Conservation (phyloP, 306 rosid genomes). For the Casuarina glauca region DNA sequence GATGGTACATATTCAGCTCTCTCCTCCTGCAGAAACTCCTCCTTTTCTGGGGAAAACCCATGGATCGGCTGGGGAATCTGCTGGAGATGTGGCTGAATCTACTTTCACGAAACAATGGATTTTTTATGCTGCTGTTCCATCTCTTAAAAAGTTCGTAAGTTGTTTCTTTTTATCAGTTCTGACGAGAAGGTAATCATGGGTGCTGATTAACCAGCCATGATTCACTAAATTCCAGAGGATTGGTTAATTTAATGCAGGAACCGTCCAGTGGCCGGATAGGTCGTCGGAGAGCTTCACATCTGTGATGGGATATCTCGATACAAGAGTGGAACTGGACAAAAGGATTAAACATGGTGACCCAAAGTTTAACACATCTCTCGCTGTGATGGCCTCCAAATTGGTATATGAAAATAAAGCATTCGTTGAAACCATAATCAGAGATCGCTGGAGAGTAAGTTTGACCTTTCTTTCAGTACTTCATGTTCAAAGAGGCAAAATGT, state of each 20-base stretch:
- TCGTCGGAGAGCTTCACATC: constrained; percentile 34
- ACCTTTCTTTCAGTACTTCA: too few species aligned
- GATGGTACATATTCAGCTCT: constrained; percentile 40
- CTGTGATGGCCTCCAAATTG: constrained; percentile 52
- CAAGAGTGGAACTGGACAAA: constrained; percentile 38
- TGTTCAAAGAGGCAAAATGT: too few species aligned
- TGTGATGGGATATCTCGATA: constrained; percentile 22
- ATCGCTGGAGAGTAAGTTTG: constrained; percentile 42
- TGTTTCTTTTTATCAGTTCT: neutral
- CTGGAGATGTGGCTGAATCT: constrained; percentile 31
- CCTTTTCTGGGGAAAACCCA: constrained; percentile 6
- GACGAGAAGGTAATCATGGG: too few species aligned
- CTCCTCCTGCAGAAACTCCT: constrained; percentile 28
- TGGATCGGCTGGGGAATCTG: constrained; percentile 21
- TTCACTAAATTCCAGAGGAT: neutral
- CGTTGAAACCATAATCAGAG: constrained; percentile 4
- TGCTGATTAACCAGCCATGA: neutral
- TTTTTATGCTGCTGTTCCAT: constrained; percentile 22
- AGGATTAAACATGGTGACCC: constrained; percentile 21
- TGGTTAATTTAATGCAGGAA: constrained; percentile 23
- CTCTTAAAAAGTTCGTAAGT: constrained; percentile 15
- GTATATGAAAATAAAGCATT: constrained; percentile 39
- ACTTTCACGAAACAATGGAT: constrained; percentile 35
- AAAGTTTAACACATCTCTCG: constrained; percentile 28
- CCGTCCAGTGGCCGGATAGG: constrained; percentile 25